Conservation (phyloP, 306 rosid species). For the Fragaria iinumae region DNA sequence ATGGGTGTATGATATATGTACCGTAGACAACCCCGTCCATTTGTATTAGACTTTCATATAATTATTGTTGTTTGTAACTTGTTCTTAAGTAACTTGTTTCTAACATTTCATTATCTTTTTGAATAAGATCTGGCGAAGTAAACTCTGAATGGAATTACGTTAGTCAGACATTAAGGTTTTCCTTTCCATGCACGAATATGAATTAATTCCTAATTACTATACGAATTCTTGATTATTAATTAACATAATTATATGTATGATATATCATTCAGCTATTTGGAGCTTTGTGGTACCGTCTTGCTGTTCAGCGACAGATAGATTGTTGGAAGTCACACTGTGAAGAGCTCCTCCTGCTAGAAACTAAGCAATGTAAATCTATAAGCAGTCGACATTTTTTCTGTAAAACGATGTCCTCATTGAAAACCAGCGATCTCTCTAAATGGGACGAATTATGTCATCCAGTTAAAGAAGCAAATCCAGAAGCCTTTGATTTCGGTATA, state of each 20-base stretch:
- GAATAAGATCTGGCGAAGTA: too few species aligned
- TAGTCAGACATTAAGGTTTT: background rate
- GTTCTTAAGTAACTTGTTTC: too few species aligned
- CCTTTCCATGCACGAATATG: background rate
- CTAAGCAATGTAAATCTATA: background rate
- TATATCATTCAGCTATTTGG: background rate
- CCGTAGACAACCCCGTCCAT: too few species aligned
- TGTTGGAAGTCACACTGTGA: background rate
- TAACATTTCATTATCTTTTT: too few species aligned
- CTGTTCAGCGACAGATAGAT: background rate
- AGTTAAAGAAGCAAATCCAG: background rate
- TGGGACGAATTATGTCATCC: background rate
- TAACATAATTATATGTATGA: too few species aligned
- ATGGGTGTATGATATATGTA: too few species aligned
- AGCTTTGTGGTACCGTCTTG: background rate
- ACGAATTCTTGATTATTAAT: background rate
- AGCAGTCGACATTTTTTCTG: background rate
- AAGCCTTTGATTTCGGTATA: background rate
- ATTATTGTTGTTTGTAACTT: too few species aligned
- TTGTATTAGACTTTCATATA: too few species aligned
- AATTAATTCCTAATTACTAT: too few species aligned
- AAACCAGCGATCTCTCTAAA: background rate
- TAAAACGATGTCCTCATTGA: too few species aligned
- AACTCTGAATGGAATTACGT: too few species aligned
- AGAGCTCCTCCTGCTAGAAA: too few species aligned